phyloP scores from a whole-genome alignment of 148 eudicot genomes.

The Hydrangea macrophylla region DNA sequence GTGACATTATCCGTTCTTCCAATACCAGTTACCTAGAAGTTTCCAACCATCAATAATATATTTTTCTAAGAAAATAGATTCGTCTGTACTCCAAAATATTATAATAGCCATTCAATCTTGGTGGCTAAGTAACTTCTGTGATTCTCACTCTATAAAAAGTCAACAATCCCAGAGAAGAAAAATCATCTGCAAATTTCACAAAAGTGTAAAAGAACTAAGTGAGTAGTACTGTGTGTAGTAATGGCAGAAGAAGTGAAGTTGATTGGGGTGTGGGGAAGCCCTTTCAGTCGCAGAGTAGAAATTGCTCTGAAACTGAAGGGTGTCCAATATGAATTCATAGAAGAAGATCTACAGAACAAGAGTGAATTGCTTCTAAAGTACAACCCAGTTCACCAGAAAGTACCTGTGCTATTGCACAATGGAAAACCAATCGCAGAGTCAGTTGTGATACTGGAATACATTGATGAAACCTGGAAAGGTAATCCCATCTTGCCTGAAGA shows the following conservation, averaged over 20 bases:
- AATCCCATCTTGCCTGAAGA: constrained; percentile 42
- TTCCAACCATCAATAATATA: no score
- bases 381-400: constrained; percentile 42
- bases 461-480: constrained; percentile 43
- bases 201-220: not conserved
- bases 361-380: constrained; percentile 27
- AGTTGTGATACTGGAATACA: constrained; percentile 46
- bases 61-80: no score
- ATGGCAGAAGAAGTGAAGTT: constrained; percentile 29
- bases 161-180: not conserved
- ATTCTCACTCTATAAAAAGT: constrained; percentile 3
- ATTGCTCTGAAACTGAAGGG: constrained; percentile 35
- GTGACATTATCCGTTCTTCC: no score
- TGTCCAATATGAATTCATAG: constrained; percentile 21
- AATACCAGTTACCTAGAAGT: no score
- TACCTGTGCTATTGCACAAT: constrained; percentile 48
- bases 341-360: constrained; percentile 24
- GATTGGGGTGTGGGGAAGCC: constrained; percentile 18
- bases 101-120: no score
- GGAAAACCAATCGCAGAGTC: constrained; percentile 44
- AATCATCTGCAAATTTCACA: not conserved
- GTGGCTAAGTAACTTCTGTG: no score
- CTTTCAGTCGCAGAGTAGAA: constrained; percentile 24
- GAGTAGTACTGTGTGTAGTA: not conserved
- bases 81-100: no score